phyloP scores from a whole-genome alignment of 805 yeast species.

The Candida vartiovaarae region DNA sequence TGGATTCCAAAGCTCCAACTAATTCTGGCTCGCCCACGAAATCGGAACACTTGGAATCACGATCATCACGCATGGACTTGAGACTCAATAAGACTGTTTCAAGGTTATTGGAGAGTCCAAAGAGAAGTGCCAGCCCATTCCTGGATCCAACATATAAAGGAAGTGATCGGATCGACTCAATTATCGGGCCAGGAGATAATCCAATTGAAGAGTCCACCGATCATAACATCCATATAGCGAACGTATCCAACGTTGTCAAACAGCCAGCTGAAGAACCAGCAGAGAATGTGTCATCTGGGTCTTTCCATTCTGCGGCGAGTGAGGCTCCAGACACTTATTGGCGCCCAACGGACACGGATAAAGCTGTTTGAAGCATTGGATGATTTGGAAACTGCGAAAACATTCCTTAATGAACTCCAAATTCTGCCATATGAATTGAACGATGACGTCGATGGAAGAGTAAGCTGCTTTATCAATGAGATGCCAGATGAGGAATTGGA shows the following conservation, averaged over 20 bases:
- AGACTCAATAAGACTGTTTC: not conserved
- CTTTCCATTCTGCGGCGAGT: slow-evolving; percentile 10
- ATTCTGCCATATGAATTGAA: slow-evolving; percentile 30
- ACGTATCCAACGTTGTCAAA: not conserved
- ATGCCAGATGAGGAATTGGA: slow-evolving; percentile 65
- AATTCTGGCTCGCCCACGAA: slow-evolving; percentile 2
- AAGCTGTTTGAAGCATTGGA: slow-evolving; percentile 20
- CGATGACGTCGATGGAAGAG: slow-evolving; percentile 60
- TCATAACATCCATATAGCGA: slow-evolving; percentile 14
- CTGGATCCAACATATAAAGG: slow-evolving; percentile 17
- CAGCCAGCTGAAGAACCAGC: not conserved
- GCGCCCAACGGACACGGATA: slow-evolving; percentile 25
- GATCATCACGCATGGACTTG: slow-evolving; percentile 5
- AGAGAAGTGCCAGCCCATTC: slow-evolving; percentile 22
- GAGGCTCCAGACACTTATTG: slow-evolving; percentile 13
- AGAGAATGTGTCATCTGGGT: not conserved
- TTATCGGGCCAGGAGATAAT: slow-evolving; percentile 13
- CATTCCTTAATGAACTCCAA: slow-evolving; percentile 15
- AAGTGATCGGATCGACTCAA: slow-evolving; percentile 8
- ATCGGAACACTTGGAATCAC: slow-evolving; percentile 5
- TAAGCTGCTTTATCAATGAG: slow-evolving; percentile 55
- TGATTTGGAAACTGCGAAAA: slow-evolving; percentile 28
- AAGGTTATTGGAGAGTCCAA: slow-evolving; percentile 16
- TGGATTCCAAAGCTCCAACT: slow-evolving; percentile 6
- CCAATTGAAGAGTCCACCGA: slow-evolving; percentile 26